Evolutionary conservation across 1,139 yeast species (phyloP).

Genomic region (Lodderomyces parapsilosis): DNA sequence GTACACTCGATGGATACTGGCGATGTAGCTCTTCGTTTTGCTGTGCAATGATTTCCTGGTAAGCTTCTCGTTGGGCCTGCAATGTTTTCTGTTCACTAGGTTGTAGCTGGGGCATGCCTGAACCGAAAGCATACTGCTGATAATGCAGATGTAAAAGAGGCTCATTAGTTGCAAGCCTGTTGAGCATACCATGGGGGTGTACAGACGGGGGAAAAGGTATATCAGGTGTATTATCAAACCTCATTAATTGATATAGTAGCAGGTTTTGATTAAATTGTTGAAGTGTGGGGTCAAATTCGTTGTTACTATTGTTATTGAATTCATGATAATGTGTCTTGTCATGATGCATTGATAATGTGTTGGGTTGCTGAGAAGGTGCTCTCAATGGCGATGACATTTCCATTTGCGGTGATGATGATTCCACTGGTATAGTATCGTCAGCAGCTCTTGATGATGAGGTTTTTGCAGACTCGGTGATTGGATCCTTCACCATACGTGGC

Average conservation of each 20-base stretch:
- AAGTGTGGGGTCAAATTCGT: not conserved
- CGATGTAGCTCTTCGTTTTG: not conserved
- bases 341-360: not conserved
- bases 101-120: not conserved
- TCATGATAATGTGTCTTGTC: not conserved
- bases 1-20: not conserved
- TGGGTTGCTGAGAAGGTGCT: not conserved
- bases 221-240: constrained; percentile 2
- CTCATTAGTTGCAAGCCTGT: not conserved
- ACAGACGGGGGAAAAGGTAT: constrained; percentile 1
- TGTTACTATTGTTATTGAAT: not conserved
- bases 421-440: constrained; percentile 3
- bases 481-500: not conserved
- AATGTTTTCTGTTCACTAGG: constrained; percentile 5
- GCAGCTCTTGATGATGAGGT: constrained; percentile 1
- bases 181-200: not conserved
- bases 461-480: constrained; percentile 1
- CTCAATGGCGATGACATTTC: not conserved
- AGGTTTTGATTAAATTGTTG: not conserved
- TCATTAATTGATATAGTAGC: constrained; percentile 3
- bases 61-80: constrained; percentile 5
- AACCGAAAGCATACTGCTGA: not conserved
- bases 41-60: constrained; percentile 1
- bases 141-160: not conserved
- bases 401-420: not conserved